A percentile compares a stretch with the other conserved stretches of the same genome.
phyloP scores from a whole-genome alignment of 2,329 filamentous ascomycete genomes.

The Scytalidium sp. region DNA sequence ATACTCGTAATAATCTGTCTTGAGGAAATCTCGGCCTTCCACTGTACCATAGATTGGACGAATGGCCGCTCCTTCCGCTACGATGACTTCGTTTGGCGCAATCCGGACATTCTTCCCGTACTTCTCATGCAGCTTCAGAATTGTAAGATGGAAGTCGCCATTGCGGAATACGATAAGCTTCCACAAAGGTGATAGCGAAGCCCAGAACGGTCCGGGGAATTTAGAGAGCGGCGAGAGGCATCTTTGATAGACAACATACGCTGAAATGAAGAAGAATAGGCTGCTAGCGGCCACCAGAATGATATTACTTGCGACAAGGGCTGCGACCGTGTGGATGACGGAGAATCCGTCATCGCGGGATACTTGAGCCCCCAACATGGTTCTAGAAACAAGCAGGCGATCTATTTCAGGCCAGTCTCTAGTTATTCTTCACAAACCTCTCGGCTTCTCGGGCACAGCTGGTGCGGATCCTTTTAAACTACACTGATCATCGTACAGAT shows the following conservation, averaged over 20 bases:
- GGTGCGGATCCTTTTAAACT: no score
- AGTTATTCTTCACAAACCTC: no score
- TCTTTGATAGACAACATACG: constrained; percentile 28
- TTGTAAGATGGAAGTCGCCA: constrained; percentile 3
- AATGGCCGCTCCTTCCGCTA: constrained; percentile 22
- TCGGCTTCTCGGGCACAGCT: no score
- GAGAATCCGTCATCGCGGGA: neutral
- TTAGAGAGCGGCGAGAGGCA: constrained; percentile 27
- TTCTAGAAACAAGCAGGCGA: no score
- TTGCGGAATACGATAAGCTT: constrained; percentile 1
- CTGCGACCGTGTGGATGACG: neutral
- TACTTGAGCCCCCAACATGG: no score
- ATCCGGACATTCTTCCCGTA: constrained; percentile 26
- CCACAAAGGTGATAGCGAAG: constrained; percentile 30
- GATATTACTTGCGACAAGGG: neutral
- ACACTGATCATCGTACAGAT: no score
- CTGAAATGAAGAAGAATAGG: neutral
- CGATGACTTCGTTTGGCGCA: constrained; percentile 24
- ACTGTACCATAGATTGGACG: constrained; percentile 17
- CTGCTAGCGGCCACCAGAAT: neutral
- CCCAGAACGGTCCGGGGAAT: constrained; percentile 29
- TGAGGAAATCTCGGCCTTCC: neutral
- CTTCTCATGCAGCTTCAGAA: constrained; percentile 14
- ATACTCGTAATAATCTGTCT: neutral
- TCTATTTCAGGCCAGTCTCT: no score